A percentile compares a stretch with the other conserved stretches of the same genome.
These are phyloP conservation scores for Oryza glaberrima DNA, from an alignment of 176 grass and related monocot species.

Conservation along the genomic window DNA sequence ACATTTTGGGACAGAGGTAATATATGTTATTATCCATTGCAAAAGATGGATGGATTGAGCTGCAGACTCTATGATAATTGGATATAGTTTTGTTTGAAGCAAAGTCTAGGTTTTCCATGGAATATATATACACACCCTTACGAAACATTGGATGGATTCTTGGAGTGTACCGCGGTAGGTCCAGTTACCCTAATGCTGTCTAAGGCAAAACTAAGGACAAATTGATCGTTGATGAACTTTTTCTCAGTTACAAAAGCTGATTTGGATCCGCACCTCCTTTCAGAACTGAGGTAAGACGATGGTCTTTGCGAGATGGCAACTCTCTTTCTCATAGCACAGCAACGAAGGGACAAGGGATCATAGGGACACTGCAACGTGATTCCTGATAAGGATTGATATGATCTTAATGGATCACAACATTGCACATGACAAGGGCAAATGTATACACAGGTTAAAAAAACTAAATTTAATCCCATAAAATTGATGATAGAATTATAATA, in stretches of 20 bases:
- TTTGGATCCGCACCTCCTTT: background rate
- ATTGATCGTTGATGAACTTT: background rate
- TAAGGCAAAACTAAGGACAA: background rate
- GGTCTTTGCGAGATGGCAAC: background rate
- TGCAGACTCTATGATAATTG: too few species aligned
- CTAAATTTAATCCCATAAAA: background rate
- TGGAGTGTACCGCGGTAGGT: too few species aligned
- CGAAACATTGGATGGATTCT: background rate
- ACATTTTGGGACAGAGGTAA: too few species aligned
- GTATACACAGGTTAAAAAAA: background rate
- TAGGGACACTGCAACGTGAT: background rate
- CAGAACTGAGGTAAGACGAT: background rate
- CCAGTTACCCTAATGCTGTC: background rate
- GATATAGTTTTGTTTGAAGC: too few species aligned
- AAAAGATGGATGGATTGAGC: background rate
- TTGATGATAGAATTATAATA: background rate
- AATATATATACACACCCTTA: too few species aligned
- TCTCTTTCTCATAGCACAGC: background rate
- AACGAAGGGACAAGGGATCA: background rate
- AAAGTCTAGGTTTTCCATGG: too few species aligned
- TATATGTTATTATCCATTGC: background rate
- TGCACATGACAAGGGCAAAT: background rate
- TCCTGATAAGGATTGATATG: background rate
- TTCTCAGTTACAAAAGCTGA: background rate
- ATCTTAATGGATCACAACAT: background rate